Base-by-base conservation (phyloP, 208 protist species). In the Leishmania major region DNA sequence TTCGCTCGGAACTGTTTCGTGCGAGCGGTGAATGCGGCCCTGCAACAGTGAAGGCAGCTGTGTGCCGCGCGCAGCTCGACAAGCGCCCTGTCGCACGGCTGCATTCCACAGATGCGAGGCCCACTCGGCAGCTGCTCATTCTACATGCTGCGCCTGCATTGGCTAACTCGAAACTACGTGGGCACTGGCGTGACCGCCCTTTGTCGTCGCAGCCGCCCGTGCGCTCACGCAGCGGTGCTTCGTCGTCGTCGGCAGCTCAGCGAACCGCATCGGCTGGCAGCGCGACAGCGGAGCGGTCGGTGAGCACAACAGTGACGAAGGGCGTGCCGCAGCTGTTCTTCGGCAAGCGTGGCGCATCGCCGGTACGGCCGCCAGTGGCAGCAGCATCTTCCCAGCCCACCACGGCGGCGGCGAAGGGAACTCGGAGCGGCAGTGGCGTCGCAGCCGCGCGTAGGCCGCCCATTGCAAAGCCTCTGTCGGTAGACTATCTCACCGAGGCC, bases 241-340 rank as follows among this genome's bases (percentile, higher is more conserved):
- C 31, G 15, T 11, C 28, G 60, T 69, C 31, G 31, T 40, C 11
- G 3, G 62, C 31, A 28, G 62, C 62, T 40, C 62, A 40, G 62
- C 62, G 62, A 4, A 40, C n/a, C 0, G 28, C 62, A 22, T 40
- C 31, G 62, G 15, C 28, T 22, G 62, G 62, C 62, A 40, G 62
- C 13, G 8, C 62, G 62, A 11, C 62, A 40, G 62, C 25, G 31
- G n/a, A 19, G 15, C 25, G 19, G 47, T 53, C 79, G 11, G 19
- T 51, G 15, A 76, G 17, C 55, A 25, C 72, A 10, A 80, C 81
- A 3, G 81, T 84, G 28, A 80, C 75, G 0, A 77, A 77, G n/a
- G 76, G 69, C 25, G 81, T 84, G 10, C 81, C 81, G 53, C 81
- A 84, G 81, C 67, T 84, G 6, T 84, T 84, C 47, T 84, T 80